Conservation (phyloP, 257 asterid genomes). For the Solanum gandarillasii region DNA sequence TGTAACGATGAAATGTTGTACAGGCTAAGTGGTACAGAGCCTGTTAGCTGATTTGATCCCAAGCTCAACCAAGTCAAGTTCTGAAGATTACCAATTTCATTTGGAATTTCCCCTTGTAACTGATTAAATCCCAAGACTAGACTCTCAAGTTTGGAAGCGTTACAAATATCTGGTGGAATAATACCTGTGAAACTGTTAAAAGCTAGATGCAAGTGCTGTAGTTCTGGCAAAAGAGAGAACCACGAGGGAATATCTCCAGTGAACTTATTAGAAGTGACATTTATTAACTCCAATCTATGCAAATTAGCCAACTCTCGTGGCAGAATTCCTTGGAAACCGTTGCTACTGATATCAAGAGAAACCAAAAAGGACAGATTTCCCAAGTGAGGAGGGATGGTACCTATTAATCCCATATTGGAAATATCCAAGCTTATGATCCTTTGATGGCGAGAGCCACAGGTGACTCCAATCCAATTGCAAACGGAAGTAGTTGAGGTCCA, state of each 20-base stretch:
- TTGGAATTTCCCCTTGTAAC: slow-evolving; percentile 1
- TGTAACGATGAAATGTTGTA: slow-evolving; percentile 2
- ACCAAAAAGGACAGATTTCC: slow-evolving; percentile 11
- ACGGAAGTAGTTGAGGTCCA: slow-evolving; percentile 10
- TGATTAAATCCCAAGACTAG: slow-evolving; percentile 1
- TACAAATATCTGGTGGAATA: slow-evolving; percentile 7
- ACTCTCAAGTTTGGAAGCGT: slow-evolving; percentile 1
- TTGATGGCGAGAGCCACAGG: slow-evolving; percentile 6
- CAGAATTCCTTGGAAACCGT: background rate
- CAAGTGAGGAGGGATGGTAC: background rate
- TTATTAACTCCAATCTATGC: background rate
- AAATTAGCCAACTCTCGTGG: slow-evolving; percentile 1
- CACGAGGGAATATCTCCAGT: slow-evolving; percentile 2
- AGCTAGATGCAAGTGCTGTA: slow-evolving; percentile 1
- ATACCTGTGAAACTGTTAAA: slow-evolving; percentile 7
- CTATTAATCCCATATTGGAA: background rate
- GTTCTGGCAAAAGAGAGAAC: background rate
- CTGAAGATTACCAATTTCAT: slow-evolving; percentile 2
- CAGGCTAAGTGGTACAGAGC: slow-evolving; percentile 4
- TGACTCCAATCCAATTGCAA: slow-evolving; percentile 27
- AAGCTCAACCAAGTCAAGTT: background rate
- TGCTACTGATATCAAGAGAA: background rate
- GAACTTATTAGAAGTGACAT: slow-evolving; percentile 9
- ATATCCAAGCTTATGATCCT: slow-evolving; percentile 6
- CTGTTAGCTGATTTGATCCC: slow-evolving; percentile 9